Evolutionary conservation across 768 basidiomycete species (phyloP).

Genomic region (Lentinus tigrinus): DNA sequence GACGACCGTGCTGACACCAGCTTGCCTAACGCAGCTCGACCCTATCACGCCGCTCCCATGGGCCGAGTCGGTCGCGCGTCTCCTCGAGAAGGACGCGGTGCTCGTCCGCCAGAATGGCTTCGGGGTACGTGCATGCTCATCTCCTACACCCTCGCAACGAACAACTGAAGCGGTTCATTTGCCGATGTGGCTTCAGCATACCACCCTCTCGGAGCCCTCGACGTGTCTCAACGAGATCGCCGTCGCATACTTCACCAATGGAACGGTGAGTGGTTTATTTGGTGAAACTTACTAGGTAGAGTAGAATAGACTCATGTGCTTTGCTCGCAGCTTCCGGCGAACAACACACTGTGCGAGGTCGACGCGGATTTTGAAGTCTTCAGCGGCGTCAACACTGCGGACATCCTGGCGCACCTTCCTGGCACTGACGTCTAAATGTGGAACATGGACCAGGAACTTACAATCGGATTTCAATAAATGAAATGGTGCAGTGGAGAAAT

Average conservation of each 20-base stretch:
- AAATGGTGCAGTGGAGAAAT: no score
- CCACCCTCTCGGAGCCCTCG: not conserved
- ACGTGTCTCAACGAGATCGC: not conserved
- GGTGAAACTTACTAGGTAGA: no score
- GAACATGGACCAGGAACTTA: no score
- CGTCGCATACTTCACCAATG: not conserved
- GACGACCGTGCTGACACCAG: not conserved
- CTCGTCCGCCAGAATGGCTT: not conserved
- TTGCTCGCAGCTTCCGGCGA: not conserved
- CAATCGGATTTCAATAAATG: no score
- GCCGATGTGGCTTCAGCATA: not conserved
- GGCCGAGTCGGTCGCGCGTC: not conserved
- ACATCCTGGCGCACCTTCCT: not conserved
- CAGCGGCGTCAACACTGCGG: constrained; percentile 3
- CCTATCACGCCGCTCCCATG: not conserved
- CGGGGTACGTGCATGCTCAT: not conserved
- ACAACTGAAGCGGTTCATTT: no score
- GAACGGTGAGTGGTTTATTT: not conserved
- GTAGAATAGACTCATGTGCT: no score
- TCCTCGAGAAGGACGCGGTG: not conserved
- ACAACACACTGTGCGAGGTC: constrained; percentile 1
- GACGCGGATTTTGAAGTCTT: constrained; percentile 8
- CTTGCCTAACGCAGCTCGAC: not conserved
- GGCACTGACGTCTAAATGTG: not conserved
- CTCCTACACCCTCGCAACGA: no score